phyloP scores from a whole-genome alignment of 805 yeast species.

The Phaffomyces thermotolerans region DNA sequence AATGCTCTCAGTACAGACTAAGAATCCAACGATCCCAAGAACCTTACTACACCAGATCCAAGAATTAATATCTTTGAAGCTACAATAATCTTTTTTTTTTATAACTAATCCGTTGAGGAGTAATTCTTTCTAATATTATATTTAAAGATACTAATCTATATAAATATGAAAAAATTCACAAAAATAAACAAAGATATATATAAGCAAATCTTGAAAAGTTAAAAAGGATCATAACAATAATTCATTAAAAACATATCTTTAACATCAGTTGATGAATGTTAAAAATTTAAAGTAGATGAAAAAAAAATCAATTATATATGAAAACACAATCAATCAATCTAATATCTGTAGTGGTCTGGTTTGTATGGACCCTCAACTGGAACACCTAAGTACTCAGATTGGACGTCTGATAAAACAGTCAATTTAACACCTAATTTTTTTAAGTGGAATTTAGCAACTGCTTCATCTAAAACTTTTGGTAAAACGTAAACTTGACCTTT shows the following conservation, averaged over 20 bases:
- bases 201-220: slow-evolving; percentile 4
- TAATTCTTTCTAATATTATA: neutral
- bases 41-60: no score
- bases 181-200: slow-evolving; percentile 5
- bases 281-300: neutral
- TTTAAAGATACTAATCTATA: slow-evolving; percentile 1
- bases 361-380: slow-evolving; percentile 95
- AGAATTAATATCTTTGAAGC: no score
- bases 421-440: slow-evolving; percentile 89
- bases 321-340: slow-evolving; percentile 24
- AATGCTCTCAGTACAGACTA: no score
- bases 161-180: neutral
- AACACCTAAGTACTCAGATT: slow-evolving; percentile 91
- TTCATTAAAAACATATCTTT: slow-evolving; percentile 3
- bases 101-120: slow-evolving; percentile 22
- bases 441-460: slow-evolving; percentile 95
- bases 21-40: no score
- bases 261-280: slow-evolving; percentile 22
- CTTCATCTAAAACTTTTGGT: slow-evolving; percentile 98
- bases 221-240: slow-evolving; percentile 7
- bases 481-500: slow-evolving; percentile 84
- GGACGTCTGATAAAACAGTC: slow-evolving; percentile 66
- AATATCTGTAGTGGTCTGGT: slow-evolving; percentile 97
- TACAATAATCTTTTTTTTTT: no score
- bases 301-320: neutral